Conservation (phyloP, 805 yeast genomes). For the Saccharomycopsis fodiens region DNA sequence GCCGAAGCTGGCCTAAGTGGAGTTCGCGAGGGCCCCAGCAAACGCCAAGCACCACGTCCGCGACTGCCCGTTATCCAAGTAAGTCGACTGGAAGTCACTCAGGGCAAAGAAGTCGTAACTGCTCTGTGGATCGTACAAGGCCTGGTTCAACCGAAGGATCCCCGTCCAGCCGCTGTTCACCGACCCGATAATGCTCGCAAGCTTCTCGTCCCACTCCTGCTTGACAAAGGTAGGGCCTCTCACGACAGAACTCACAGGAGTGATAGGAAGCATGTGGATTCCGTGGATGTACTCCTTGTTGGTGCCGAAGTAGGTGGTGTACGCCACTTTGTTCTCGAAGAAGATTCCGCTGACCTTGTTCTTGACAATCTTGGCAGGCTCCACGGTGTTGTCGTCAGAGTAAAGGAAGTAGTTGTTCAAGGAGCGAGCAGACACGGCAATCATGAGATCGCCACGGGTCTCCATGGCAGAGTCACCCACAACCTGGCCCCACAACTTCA, state of each 20-base stretch:
- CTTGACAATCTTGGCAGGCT: slow-evolving; percentile 42
- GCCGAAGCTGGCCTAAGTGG: not conserved
- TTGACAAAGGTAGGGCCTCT: slow-evolving; percentile 44
- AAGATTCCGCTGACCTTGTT: slow-evolving; percentile 64
- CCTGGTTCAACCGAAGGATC: slow-evolving; percentile 55
- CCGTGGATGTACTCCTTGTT: slow-evolving; percentile 63
- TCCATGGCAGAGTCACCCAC: slow-evolving; percentile 46
- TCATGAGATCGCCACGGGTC: slow-evolving; percentile 48
- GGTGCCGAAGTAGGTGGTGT: slow-evolving; percentile 64
- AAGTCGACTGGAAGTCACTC: slow-evolving; percentile 40
- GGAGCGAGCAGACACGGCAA: slow-evolving; percentile 47
- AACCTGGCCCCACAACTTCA: slow-evolving; percentile 62
- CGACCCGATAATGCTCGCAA: slow-evolving; percentile 33
- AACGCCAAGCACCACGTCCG: slow-evolving; percentile 83
- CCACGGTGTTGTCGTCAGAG: slow-evolving; percentile 37
- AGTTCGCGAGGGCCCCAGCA: slow-evolving; percentile 37
- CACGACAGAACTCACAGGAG: slow-evolving; percentile 51
- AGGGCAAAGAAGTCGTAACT: slow-evolving; percentile 58
- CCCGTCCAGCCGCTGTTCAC: slow-evolving; percentile 64
- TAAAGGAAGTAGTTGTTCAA: slow-evolving; percentile 51
- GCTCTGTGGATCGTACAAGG: slow-evolving; percentile 58
- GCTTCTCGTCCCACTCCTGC: slow-evolving; percentile 52
- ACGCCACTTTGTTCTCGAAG: slow-evolving; percentile 66
- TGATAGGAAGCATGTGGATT: slow-evolving; percentile 69
- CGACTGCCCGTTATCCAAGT: slow-evolving; percentile 79